Evolutionary conservation across 805 yeast species (phyloP).

Genomic region (Pichia thaimueangensis): DNA sequence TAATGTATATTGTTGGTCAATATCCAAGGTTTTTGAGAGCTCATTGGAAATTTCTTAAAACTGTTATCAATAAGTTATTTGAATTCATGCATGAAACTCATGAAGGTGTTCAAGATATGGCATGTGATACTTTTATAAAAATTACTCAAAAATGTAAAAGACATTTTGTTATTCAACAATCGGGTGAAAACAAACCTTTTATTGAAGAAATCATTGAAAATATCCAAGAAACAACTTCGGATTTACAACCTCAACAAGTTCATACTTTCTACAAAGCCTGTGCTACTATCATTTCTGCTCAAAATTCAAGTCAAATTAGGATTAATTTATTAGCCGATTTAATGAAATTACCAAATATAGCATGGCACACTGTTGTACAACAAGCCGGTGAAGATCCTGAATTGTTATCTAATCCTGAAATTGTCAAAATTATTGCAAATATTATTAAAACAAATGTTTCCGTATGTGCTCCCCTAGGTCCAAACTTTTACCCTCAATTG

Average conservation of each 20-base stretch:
- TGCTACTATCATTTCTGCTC: slow-evolving; percentile 88
- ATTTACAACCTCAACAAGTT: slow-evolving; percentile 93
- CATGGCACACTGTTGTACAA: slow-evolving; percentile 86
- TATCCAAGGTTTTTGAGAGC: slow-evolving; percentile 96
- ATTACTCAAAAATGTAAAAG: slow-evolving; percentile 92
- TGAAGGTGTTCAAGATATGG: slow-evolving; percentile 99
- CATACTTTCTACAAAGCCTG: slow-evolving; percentile 98
- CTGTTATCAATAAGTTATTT: slow-evolving; percentile 90
- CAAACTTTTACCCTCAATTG: slow-evolving; percentile 83
- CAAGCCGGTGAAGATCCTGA: slow-evolving; percentile 82
- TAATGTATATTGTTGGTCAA: slow-evolving; percentile 99
- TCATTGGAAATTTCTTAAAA: slow-evolving; percentile 95
- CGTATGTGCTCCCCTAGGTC: slow-evolving; percentile 90
- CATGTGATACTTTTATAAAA: slow-evolving; percentile 97
- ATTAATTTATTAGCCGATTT: slow-evolving; percentile 67
- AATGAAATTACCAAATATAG: slow-evolving; percentile 89
- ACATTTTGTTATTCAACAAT: slow-evolving; percentile 86
- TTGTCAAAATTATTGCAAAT: slow-evolving; percentile 88
- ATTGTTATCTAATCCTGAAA: slow-evolving; percentile 66
- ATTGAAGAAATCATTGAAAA: slow-evolving; percentile 82
- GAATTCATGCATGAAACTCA: slow-evolving; percentile 99
- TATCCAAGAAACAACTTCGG: slow-evolving; percentile 82
- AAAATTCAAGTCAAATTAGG: slow-evolving; percentile 60
- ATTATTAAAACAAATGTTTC: slow-evolving; percentile 93
- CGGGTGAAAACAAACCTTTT: slow-evolving; percentile 82